Evolutionary conservation across 352 stramenopile species (phyloP).

Genomic region (Elongisporangium anandrum): DNA sequence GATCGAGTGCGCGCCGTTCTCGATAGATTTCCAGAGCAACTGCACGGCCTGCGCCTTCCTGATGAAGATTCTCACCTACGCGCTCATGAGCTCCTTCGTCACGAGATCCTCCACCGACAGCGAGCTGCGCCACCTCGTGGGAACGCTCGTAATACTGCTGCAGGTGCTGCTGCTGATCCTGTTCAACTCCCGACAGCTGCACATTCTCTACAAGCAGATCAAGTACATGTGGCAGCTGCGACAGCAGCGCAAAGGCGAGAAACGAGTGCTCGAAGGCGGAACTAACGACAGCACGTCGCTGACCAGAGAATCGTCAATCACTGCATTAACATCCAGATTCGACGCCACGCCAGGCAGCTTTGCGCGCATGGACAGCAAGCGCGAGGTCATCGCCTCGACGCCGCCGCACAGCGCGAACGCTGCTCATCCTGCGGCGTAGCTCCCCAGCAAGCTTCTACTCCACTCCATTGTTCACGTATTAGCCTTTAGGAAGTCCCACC

Average conservation of each 20-base stretch:
- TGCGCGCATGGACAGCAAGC: conserved; percentile 26
- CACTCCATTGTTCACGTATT: not conserved
- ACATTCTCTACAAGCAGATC: conserved; percentile 78
- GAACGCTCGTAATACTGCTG: conserved; percentile 60
- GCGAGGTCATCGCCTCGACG: conserved; percentile 20
- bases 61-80: conserved; percentile 85
- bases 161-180: conserved; percentile 61
- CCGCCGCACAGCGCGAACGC: conserved; percentile 4
- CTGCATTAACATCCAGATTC: conserved; percentile 30
- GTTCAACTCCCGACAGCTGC: conserved; percentile 72
- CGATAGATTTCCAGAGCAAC: conserved; percentile 68
- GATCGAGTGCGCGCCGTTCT: conserved; percentile 55
- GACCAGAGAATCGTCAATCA: conserved; percentile 20
- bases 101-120: conserved; percentile 33
- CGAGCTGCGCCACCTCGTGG: conserved; percentile 49
- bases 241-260: conserved; percentile 25
- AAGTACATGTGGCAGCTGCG: conserved; percentile 52
- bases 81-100: conserved; percentile 75
- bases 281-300: conserved; percentile 23
- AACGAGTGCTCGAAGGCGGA: conserved; percentile 18
- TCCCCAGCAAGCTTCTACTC: not conserved
- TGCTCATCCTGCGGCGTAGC: conserved; percentile 8
- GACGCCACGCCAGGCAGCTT: conserved; percentile 23
- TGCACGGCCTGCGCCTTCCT: conserved; percentile 66
- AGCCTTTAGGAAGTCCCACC: not conserved